Base-by-base conservation (phyloP, 2,329 filamentous ascomycete species). In the Talaromyces sp. region DNA sequence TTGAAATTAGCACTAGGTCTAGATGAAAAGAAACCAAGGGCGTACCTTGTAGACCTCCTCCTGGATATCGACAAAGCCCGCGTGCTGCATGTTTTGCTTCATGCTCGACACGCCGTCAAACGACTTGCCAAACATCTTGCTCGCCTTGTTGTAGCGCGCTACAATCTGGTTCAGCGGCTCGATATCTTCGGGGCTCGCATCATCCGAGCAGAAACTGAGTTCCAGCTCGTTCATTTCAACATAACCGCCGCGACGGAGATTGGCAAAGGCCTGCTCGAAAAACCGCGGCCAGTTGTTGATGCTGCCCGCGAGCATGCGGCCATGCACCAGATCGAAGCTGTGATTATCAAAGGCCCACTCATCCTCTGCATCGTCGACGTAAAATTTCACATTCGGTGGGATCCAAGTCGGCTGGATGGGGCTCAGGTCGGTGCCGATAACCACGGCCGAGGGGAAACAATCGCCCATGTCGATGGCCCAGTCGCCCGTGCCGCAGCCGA, bases 401-500 rank as follows among this genome's bases (percentile, higher is more conserved):
- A 68, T 64, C 62, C 71, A 69, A 5, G 59, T 66, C 1, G 75
- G 75, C 57, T 77, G 77, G 7, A 76, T 78, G n/a, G 76, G 74
- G 57, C 68, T 72, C 5, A 78, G 67, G 58, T 78, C 75, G 5
- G 70, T 74, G 8, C 75, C 76, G 16, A 75, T 65, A n/a, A 76
- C 67, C 59, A 66, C 61, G 2, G 75, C 72, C 31, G 67, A 67
- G 3, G 76, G 75, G 59, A 71, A 76, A 27, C 47, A 16, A 14
- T 62, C 56, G 9, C 16, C 61, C 27, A 78, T 73, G 44, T 78
- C 75, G 31, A 79, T 73, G 6, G 76, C 76, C 76, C 76, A 79
- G 28, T 77, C 75, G 1, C 77, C 76, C 52, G 73, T 80, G 14
- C 78, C 78, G 10, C 76, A 78, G 5, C 76, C 77, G 8, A 79